Conservation (phyloP, 2,329 filamentous ascomycete genomes). For the Metarhizium sp. region DNA sequence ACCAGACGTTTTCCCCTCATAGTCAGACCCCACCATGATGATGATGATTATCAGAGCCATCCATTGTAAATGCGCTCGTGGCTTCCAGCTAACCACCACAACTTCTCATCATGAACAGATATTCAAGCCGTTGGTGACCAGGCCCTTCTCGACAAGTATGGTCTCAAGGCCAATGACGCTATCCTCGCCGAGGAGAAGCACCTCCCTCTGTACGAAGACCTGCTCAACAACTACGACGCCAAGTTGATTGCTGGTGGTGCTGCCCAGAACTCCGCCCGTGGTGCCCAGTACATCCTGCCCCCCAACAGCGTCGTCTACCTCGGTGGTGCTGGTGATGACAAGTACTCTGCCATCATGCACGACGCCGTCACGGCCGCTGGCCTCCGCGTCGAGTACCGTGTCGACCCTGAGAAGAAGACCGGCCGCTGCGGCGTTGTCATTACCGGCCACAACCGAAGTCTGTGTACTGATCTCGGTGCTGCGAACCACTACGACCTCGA, state of each 20-base stretch:
- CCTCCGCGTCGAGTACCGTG: slow-evolving; percentile 87
- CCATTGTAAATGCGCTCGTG: neutral
- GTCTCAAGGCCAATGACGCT: slow-evolving; percentile 90
- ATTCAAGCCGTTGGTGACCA: slow-evolving; percentile 84
- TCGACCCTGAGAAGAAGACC: slow-evolving; percentile 75
- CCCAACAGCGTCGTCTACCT: slow-evolving; percentile 87
- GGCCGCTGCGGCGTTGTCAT: slow-evolving; percentile 95
- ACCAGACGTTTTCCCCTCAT: neutral
- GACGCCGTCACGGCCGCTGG: slow-evolving; percentile 82
- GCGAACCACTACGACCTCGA: slow-evolving; percentile 96
- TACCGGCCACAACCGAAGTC: slow-evolving; percentile 88
- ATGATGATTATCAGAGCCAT: neutral
- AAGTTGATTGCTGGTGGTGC: slow-evolving; percentile 94
- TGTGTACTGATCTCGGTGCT: slow-evolving; percentile 91
- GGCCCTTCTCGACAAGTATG: slow-evolving; percentile 83
- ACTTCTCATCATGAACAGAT: slow-evolving; percentile 41
- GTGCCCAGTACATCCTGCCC: slow-evolving; percentile 91
- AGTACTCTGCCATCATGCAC: slow-evolving; percentile 82
- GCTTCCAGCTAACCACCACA: neutral
- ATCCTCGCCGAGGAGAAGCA: slow-evolving; percentile 94
- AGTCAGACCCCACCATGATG: neutral
- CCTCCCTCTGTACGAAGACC: slow-evolving; percentile 81
- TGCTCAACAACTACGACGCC: slow-evolving; percentile 83
- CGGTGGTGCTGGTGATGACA: slow-evolving; percentile 89
- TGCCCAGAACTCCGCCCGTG: slow-evolving; percentile 93